phyloP scores from a whole-genome alignment of 129 eudicot species.

The Kitagawia praeruptora region DNA sequence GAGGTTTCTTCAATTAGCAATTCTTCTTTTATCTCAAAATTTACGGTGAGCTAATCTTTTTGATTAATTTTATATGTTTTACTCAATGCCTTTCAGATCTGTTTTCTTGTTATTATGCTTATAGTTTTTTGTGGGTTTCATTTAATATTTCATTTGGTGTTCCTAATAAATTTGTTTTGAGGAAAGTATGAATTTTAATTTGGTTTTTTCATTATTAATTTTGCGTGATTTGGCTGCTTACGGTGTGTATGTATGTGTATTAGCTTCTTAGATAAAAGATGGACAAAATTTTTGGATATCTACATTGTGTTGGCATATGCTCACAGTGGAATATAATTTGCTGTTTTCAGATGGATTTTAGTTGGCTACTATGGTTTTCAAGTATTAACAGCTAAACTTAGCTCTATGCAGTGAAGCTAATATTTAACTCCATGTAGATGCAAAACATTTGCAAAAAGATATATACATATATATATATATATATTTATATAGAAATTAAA shows the following conservation, averaged over 20 bases:
- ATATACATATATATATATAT: too few species aligned
- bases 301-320: background rate
- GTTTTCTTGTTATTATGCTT: too few species aligned
- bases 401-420: background rate
- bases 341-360: background rate
- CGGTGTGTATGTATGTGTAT: too few species aligned
- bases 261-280: background rate
- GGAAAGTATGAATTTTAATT: too few species aligned
- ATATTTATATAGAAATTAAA: too few species aligned
- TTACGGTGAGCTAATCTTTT: background rate
- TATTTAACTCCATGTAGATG: background rate
- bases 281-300: background rate
- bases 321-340: background rate
- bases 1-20: background rate
- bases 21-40: background rate
- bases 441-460: too few species aligned
- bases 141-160: too few species aligned
- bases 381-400: background rate
- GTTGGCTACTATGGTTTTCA: background rate
- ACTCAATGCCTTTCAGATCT: background rate
- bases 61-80: background rate
- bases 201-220: too few species aligned
- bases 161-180: too few species aligned
- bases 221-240: too few species aligned
- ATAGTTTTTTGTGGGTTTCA: too few species aligned